Percentiles rank a stretch among this genome's conserved stretches.
phyloP scores from a whole-genome alignment of 768 basidiomycete species.

The Amanita brunnescens region DNA sequence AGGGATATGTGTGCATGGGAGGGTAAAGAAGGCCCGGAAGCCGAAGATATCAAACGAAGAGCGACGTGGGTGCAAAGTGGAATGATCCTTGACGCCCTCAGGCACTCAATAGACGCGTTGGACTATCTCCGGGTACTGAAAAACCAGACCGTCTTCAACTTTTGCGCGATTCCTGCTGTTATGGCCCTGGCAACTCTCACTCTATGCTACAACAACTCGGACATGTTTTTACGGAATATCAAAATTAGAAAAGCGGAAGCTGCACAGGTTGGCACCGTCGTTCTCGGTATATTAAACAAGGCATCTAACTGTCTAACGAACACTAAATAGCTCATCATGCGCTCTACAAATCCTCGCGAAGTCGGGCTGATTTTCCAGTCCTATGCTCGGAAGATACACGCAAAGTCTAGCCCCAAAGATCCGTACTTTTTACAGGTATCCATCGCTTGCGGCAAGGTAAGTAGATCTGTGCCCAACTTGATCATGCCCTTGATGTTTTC shows the following conservation, averaged over 20 bases:
- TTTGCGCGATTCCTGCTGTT: slow-evolving; percentile 87
- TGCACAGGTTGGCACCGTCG: slow-evolving; percentile 49
- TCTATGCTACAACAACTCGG: slow-evolving; percentile 88
- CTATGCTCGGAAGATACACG: slow-evolving; percentile 75
- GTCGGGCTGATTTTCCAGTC: slow-evolving; percentile 84
- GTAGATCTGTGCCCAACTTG: slow-evolving; percentile 14
- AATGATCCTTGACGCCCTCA: slow-evolving; percentile 82
- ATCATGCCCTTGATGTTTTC: background rate
- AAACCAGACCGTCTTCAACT: slow-evolving; percentile 92
- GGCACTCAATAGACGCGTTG: slow-evolving; percentile 77
- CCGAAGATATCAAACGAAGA: slow-evolving; percentile 25
- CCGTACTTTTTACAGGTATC: slow-evolving; percentile 81
- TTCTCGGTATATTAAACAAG: background rate
- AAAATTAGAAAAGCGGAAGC: slow-evolving; percentile 94
- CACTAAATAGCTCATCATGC: slow-evolving; percentile 73
- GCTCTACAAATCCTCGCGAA: slow-evolving; percentile 85
- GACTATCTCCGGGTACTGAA: slow-evolving; percentile 84
- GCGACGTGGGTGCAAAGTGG: slow-evolving; percentile 79
- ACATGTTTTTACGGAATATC: slow-evolving; percentile 79
- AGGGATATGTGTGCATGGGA: slow-evolving; percentile 39
- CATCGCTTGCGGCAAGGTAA: slow-evolving; percentile 76
- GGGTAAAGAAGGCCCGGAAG: slow-evolving; percentile 40
- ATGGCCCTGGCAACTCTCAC: slow-evolving; percentile 96
- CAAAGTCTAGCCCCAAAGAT: slow-evolving; percentile 69
- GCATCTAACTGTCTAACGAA: background rate